Evolutionary conservation across 345 rosid species (phyloP).

Genomic region (Lenwebbia sp.): DNA sequence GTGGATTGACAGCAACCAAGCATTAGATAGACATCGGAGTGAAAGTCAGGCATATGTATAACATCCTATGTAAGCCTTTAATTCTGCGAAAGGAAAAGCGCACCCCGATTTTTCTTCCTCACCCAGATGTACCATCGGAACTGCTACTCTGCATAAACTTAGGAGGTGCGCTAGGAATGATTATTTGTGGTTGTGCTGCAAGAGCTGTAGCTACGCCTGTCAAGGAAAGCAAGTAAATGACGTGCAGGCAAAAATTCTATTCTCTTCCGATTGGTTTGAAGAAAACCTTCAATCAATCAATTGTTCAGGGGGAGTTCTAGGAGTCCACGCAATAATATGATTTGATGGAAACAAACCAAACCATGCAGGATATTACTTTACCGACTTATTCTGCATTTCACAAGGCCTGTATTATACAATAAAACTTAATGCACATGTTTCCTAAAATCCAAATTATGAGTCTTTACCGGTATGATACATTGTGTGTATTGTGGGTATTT

Average conservation of each 20-base stretch:
- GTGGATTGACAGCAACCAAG: background rate
- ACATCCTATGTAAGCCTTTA: background rate
- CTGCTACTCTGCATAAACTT: constrained; percentile 67
- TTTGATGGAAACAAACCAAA: background rate
- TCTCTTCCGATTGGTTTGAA: background rate
- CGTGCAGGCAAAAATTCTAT: background rate
- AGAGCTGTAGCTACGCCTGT: constrained; percentile 40
- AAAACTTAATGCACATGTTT: background rate
- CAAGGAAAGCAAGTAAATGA: background rate
- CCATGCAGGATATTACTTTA: background rate
- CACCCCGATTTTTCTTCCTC: constrained; percentile 41
- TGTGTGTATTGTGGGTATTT: constrained; percentile 57
- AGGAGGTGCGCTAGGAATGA: constrained; percentile 58
- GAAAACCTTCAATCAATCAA: background rate
- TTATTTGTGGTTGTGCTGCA: constrained; percentile 56
- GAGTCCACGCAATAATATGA: background rate
- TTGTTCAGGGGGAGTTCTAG: background rate
- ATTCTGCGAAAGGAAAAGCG: constrained; percentile 1
- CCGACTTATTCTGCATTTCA: background rate
- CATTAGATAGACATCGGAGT: background rate
- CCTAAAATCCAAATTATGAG: background rate
- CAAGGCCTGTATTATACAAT: background rate
- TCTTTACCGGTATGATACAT: constrained; percentile 57
- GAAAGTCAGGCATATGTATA: background rate
- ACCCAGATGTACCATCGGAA: constrained; percentile 86